phyloP scores from a whole-genome alignment of 1,284 basidiomycete genomes.

The Entoloma clypeatum region DNA sequence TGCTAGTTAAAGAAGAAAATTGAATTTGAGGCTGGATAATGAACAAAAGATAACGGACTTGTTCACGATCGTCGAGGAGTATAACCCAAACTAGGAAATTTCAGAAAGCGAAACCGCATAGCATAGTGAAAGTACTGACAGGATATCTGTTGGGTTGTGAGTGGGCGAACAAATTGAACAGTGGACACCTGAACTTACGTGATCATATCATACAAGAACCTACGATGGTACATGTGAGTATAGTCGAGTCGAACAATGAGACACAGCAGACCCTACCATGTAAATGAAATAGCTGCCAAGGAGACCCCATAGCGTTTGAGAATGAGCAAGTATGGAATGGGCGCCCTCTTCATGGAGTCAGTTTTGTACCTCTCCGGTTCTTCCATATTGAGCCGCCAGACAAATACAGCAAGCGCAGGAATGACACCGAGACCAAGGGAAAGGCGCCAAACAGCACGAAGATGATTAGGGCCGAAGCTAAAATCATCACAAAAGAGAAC shows the following conservation, averaged over 20 bases:
- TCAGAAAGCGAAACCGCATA: neutral
- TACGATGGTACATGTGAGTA: constrained; percentile 22
- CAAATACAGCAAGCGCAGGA: constrained; percentile 75
- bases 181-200: constrained; percentile 39
- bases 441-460: constrained; percentile 84
- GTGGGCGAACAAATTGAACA: constrained; percentile 6
- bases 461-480: constrained; percentile 75
- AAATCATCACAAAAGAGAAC: neutral
- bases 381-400: constrained; percentile 86
- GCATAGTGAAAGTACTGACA: constrained; percentile 35
- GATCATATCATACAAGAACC: constrained; percentile 86
- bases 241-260: neutral
- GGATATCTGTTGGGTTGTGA: constrained; percentile 44
- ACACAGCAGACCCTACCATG: constrained; percentile 48
- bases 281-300: constrained; percentile 64
- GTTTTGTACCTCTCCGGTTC: constrained; percentile 72
- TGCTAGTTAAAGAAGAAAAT: constrained; percentile 32
- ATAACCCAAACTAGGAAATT: constrained; percentile 70
- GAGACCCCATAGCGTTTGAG: constrained; percentile 77
- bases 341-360: constrained; percentile 71
- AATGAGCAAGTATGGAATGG: constrained; percentile 77
- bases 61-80: constrained; percentile 75
- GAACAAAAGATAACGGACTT: constrained; percentile 35
- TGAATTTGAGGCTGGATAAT: neutral
- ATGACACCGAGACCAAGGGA: constrained; percentile 86